A percentile compares a stretch with the other conserved stretches of the same genome.
Conservation (phyloP, 2,329 filamentous ascomycete species). For the Teratosphaeria zuluensis region DNA sequence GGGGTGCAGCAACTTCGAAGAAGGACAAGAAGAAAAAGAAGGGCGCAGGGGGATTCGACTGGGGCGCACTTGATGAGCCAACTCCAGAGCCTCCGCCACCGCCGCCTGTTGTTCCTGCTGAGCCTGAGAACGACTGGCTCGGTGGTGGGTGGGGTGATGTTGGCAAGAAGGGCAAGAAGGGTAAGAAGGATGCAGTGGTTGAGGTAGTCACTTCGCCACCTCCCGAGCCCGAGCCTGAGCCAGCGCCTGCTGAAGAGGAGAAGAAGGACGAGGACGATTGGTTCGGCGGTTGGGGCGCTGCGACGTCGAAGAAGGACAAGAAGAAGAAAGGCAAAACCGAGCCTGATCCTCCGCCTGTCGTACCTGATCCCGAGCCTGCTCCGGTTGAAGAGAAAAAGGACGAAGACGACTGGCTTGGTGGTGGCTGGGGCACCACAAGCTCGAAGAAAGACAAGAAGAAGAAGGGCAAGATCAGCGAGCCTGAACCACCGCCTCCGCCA, state of each 20-base stretch:
- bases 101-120: constrained; percentile 16
- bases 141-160: constrained; percentile 15
- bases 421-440: constrained; percentile 25
- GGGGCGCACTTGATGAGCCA: constrained; percentile 17
- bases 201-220: constrained; percentile 14
- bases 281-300: constrained; percentile 44
- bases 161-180: constrained; percentile 3
- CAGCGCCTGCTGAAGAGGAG: constrained; percentile 10
- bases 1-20: constrained; percentile 14
- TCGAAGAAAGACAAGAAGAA: constrained; percentile 39
- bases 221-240: constrained; percentile 14
- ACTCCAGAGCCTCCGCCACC: constrained; percentile 4
- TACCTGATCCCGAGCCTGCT: constrained; percentile 15
- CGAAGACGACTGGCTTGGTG: constrained; percentile 45
- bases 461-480: constrained; percentile 10
- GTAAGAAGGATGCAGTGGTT: constrained; percentile 4
- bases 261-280: constrained; percentile 38
- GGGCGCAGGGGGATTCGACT: constrained; percentile 24
- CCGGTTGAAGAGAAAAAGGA: constrained; percentile 18
- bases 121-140: constrained; percentile 15
- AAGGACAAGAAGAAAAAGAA: constrained; percentile 35
- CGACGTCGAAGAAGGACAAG: constrained; percentile 1
- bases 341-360: constrained; percentile 13
- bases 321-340: constrained; percentile 14
- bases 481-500: constrained; percentile 4